Conservation (phyloP, 1,139 yeast genomes). For the Debaryomyces fabryi region DNA sequence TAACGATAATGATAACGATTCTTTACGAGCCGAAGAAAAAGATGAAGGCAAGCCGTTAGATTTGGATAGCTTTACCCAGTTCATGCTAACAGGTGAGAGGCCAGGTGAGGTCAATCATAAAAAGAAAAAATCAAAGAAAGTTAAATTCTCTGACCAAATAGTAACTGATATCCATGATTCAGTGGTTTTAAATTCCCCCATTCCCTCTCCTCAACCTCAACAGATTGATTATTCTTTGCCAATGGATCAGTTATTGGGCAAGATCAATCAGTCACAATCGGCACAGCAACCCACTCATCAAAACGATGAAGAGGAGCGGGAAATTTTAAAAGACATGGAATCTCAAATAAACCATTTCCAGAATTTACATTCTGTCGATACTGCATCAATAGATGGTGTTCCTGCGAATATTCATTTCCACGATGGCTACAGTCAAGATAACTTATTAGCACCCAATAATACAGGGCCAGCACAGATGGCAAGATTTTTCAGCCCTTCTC, state of each 20-base stretch:
- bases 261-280: conserved; percentile 33
- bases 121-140: conserved; percentile 44
- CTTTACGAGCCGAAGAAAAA: neutral
- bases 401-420: conserved; percentile 52
- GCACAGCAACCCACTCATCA: conserved; percentile 26
- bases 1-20: conserved; percentile 24
- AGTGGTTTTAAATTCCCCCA: conserved; percentile 25
- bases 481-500: conserved; percentile 26
- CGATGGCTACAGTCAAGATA: conserved; percentile 14
- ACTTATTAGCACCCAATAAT: conserved; percentile 50
- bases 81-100: conserved; percentile 71
- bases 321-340: conserved; percentile 66
- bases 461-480: conserved; percentile 57
- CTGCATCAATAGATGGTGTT: conserved; percentile 61
- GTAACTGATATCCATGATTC: conserved; percentile 47
- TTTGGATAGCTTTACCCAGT: conserved; percentile 73
- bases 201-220: conserved; percentile 24
- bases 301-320: conserved; percentile 56
- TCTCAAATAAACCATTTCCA: conserved; percentile 68
- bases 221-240: conserved; percentile 63
- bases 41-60: conserved; percentile 47
- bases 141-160: conserved; percentile 70
- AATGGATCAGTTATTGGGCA: conserved; percentile 67
- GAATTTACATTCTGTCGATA: conserved; percentile 63
- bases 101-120: conserved; percentile 46